A percentile compares a stretch with the other conserved stretches of the same genome.
Evolutionary conservation across 1,284 basidiomycete species (phyloP).

Genomic region (Malassezia restricta): DNA sequence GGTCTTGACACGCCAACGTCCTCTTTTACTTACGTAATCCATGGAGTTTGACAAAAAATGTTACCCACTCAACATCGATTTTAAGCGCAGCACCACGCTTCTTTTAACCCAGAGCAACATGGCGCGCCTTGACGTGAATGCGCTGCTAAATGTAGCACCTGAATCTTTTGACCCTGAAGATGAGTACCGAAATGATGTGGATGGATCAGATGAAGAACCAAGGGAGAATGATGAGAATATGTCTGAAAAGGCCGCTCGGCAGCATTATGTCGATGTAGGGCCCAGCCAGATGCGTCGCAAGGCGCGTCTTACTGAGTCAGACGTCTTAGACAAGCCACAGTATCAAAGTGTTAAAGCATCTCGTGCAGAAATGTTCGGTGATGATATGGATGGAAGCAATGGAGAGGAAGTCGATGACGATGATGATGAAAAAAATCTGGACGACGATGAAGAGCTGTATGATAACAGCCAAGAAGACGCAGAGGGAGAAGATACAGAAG

Average conservation of each 20-base stretch:
- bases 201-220: constrained; percentile 10
- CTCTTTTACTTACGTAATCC: background rate
- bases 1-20: too few species aligned
- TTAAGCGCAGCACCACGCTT: too few species aligned
- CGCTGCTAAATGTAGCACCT: constrained; percentile 11
- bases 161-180: constrained; percentile 15
- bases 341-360: constrained; percentile 30
- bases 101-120: background rate
- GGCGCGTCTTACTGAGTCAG: constrained; percentile 25
- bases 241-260: constrained; percentile 18
- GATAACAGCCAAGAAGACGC: constrained; percentile 2
- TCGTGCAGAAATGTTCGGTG: constrained; percentile 26
- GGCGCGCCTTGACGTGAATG: constrained; percentile 10
- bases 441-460: background rate
- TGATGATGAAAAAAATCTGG: background rate
- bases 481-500: constrained; percentile 11
- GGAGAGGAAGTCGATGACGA: constrained; percentile 1
- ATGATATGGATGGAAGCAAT: constrained; percentile 14
- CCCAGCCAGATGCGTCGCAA: constrained; percentile 27
- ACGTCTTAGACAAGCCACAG: constrained; percentile 17
- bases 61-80: background rate
- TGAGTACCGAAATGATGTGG: background rate
- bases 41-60: background rate
- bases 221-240: constrained; percentile 14
- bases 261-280: constrained; percentile 29